A percentile compares a stretch with the other conserved stretches of the same genome.
These are phyloP conservation scores for Oemleria cerasiformis DNA, from an alignment of 306 rosid species.

Conservation along the genomic window DNA sequence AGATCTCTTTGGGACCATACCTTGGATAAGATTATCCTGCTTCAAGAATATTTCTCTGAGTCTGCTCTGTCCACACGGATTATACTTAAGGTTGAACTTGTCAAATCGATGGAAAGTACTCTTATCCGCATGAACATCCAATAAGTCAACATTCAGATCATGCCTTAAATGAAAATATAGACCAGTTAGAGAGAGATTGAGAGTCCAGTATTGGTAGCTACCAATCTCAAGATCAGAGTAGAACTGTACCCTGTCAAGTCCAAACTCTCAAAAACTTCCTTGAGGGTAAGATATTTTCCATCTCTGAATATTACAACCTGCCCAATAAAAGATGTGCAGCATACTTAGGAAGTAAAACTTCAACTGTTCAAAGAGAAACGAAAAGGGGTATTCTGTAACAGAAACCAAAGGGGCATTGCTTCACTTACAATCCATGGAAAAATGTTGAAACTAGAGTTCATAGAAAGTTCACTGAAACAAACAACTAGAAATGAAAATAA, in stretches of 20 bases:
- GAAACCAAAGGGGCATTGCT: not conserved
- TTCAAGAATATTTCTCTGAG: slow-evolving; percentile 89
- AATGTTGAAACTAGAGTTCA: slow-evolving; percentile 6
- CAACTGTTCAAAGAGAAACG: not conserved
- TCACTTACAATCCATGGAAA: not conserved
- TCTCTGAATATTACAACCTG: slow-evolving; percentile 96
- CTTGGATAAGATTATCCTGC: slow-evolving; percentile 96
- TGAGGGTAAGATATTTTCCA: slow-evolving; percentile 86
- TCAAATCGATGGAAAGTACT: slow-evolving; percentile 93
- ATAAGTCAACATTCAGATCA: slow-evolving; percentile 82
- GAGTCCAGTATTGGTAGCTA: slow-evolving; percentile 7
- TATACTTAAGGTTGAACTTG: slow-evolving; percentile 89
- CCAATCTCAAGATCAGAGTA: slow-evolving; percentile 6
- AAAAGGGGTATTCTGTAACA: not conserved
- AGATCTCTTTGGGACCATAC: slow-evolving; percentile 38
- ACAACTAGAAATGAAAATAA: not conserved
- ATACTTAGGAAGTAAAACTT: slow-evolving; percentile 26
- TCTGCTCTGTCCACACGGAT: slow-evolving; percentile 96
- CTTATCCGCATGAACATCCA: slow-evolving; percentile 95
- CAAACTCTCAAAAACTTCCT: slow-evolving; percentile 90
- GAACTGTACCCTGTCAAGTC: slow-evolving; percentile 73
- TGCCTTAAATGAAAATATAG: slow-evolving; percentile 36
- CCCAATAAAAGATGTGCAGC: slow-evolving; percentile 13
- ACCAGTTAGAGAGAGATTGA: slow-evolving; percentile 4
- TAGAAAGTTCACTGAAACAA: not conserved